Percentiles rank a stretch among this genome's conserved stretches.
These are phyloP conservation scores for Tuber calosporum DNA, from an alignment of 495 filamentous ascomycete species.

Conservation along the genomic window DNA sequence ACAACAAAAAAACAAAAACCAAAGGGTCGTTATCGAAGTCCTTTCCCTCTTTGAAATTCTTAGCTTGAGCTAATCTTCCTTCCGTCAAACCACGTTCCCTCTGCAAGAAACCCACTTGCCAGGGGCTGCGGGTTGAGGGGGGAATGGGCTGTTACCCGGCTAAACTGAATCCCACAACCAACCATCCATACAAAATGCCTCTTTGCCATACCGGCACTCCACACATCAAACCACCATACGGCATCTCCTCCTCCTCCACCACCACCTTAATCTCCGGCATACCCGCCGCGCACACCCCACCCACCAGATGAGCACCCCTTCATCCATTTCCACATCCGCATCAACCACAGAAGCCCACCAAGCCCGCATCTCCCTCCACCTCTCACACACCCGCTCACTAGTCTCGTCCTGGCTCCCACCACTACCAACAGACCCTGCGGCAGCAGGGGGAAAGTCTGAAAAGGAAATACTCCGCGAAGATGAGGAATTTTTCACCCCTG, in stretches of 20 bases:
- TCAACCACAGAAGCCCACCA: slow-evolving; percentile 43
- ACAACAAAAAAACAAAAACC: not conserved
- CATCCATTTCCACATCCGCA: slow-evolving; percentile 8
- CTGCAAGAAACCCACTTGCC: not conserved
- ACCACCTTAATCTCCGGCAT: slow-evolving; percentile 3
- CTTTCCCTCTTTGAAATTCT: not conserved
- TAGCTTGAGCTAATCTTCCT: not conserved
- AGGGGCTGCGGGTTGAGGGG: not conserved
- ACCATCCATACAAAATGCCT: not conserved
- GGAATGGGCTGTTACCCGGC: not conserved
- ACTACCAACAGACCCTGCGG: slow-evolving; percentile 40
- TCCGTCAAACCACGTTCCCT: not conserved
- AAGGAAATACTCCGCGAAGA: slow-evolving; percentile 47
- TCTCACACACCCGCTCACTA: slow-evolving; percentile 46
- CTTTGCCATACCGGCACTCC: not conserved
- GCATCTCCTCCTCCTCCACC: not conserved
- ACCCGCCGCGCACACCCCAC: slow-evolving; percentile 2
- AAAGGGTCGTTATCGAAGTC: not conserved
- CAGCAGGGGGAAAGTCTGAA: slow-evolving; percentile 42
- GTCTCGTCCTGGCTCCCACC: slow-evolving; percentile 48
- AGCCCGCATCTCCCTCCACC: slow-evolving; percentile 46
- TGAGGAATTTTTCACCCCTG: slow-evolving; percentile 44
- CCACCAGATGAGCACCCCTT: slow-evolving; percentile 13
- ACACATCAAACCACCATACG: not conserved
- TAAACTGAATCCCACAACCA: not conserved